Conservation (phyloP, 352 stramenopile genomes). For the Phytophthora boehmeriae region DNA sequence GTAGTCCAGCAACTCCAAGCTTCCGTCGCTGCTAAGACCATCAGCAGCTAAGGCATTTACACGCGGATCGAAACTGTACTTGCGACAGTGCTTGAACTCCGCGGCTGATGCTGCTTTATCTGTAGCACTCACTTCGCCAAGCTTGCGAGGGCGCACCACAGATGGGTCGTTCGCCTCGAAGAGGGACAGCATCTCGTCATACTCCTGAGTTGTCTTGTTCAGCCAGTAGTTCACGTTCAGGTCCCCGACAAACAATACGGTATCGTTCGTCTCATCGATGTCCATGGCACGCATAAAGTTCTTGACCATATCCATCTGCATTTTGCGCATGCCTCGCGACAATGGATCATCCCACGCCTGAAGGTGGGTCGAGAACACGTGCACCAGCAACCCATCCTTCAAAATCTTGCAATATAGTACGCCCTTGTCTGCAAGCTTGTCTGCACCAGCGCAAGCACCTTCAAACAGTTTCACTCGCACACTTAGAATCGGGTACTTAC, state of each 20-base stretch:
- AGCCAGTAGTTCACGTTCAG: constrained; percentile 83
- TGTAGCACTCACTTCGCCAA: constrained; percentile 19
- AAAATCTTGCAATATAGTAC: constrained; percentile 84
- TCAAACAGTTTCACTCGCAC: constrained; percentile 79
- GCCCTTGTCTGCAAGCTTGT: constrained; percentile 79
- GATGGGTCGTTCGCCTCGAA: constrained; percentile 63
- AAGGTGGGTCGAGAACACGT: constrained; percentile 79
- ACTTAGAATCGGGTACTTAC: constrained; percentile 77
- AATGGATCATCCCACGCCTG: constrained; percentile 77
- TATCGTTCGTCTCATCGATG: constrained; percentile 66
- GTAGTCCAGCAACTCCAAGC: constrained; percentile 76
- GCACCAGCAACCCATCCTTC: constrained; percentile 72
- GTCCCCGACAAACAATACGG: constrained; percentile 68
- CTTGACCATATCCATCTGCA: constrained; percentile 71
- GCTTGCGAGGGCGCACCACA: constrained; percentile 24
- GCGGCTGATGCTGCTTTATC: constrained; percentile 28
- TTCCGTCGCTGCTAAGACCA: constrained; percentile 75
- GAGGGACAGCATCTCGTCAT: constrained; percentile 80
- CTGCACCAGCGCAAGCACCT: constrained; percentile 59
- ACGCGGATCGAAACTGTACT: constrained; percentile 77
- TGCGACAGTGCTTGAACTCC: constrained; percentile 44
- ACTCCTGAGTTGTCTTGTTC: constrained; percentile 74
- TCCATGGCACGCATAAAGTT: constrained; percentile 59
- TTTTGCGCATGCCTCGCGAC: constrained; percentile 58
- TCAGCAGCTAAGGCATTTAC: constrained; percentile 71